These are phyloP conservation scores for Cercophora sp. DNA, from an alignment of 495 filamentous ascomycete genomes.

Conservation along the genomic window DNA sequence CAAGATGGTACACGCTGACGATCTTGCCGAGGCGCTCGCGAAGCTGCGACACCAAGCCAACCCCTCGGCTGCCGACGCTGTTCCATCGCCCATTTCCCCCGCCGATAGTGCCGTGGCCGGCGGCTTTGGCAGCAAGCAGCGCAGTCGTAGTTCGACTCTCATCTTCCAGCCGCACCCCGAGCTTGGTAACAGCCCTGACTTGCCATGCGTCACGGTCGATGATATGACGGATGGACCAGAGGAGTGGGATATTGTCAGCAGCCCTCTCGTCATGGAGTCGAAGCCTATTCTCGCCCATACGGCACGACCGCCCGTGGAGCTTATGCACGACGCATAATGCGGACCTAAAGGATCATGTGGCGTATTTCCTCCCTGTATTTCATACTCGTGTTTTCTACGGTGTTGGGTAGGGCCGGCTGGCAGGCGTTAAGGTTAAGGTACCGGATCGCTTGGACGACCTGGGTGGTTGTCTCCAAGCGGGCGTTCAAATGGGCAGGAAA, in stretches of 20 bases:
- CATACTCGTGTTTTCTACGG: neutral
- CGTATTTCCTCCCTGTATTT: neutral
- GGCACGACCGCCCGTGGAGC: constrained; percentile 78
- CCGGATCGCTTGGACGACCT: too few species aligned
- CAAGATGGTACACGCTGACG: constrained; percentile 85
- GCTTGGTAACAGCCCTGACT: constrained; percentile 62
- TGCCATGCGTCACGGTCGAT: constrained; percentile 88
- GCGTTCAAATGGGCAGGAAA: neutral
- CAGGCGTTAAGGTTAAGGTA: neutral
- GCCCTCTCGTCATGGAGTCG: constrained; percentile 30
- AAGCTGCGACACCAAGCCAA: constrained; percentile 52
- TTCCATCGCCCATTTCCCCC: constrained; percentile 26
- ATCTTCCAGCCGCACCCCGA: constrained; percentile 49
- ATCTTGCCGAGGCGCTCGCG: constrained; percentile 76
- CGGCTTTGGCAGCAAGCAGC: constrained; percentile 15
- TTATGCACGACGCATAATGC: constrained; percentile 59
- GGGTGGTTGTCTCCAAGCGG: too few species aligned
- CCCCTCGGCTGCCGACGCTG: constrained; percentile 12
- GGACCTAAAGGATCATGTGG: neutral
- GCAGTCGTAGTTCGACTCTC: constrained; percentile 41
- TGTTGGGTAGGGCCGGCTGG: neutral
- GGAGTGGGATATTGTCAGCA: too few species aligned
- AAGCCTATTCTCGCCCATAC: constrained; percentile 70
- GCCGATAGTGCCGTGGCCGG: constrained; percentile 20
- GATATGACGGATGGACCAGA: constrained; percentile 67